Evolutionary conservation across 129 eudicot genomes (phyloP), one percentile per base, ranked within the genome.

Genomic region (Sambucus nigra): DNA sequence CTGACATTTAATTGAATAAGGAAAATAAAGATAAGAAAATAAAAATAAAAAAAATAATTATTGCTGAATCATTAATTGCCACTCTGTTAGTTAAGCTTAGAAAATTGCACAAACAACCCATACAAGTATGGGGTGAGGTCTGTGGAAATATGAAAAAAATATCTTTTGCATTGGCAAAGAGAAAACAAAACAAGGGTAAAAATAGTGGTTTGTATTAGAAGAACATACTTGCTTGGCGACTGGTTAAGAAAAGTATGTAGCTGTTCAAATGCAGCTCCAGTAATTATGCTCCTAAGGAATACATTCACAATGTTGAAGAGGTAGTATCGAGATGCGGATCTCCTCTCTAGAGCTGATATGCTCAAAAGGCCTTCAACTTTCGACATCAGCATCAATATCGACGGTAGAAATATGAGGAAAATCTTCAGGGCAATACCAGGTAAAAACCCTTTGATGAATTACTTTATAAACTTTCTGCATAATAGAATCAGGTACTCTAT

Each of bases 351-450:
- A 60, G 57, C 31, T 38, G 99, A 91, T 66, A 76, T 71, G 11
- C 89, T 49, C 53, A 82, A 60, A 72, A 81, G 74, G 19, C 99
- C 99, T 77, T 91, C 99, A 56, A 91, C 73, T 60, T 91, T 91
- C 0, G 99, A 71, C 95, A 91, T 91, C 39, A 80, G 69, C 95
- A 91, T 91, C 68, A 91, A 69, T 67, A 91, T 91, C 9, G 88
- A 60, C 0, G 99, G 95, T 53, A 91, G 73, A 55, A 86, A 67
- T 12, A 85, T 79, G 62, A 91, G 89, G 69, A 91, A 91, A 61
- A 91, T 73, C 86, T 91, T 91, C 65, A 91, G 63, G 38, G 82
- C 95, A 62, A 91, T 80, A 61, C 99, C 99, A 19, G 99, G 91
- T 21, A 91, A 70, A 69, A 91, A 69, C 52, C 99, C 99, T 64